Base-by-base conservation (phyloP, 2,329 filamentous ascomycete species). In the Phialemoniopsis sp. region DNA sequence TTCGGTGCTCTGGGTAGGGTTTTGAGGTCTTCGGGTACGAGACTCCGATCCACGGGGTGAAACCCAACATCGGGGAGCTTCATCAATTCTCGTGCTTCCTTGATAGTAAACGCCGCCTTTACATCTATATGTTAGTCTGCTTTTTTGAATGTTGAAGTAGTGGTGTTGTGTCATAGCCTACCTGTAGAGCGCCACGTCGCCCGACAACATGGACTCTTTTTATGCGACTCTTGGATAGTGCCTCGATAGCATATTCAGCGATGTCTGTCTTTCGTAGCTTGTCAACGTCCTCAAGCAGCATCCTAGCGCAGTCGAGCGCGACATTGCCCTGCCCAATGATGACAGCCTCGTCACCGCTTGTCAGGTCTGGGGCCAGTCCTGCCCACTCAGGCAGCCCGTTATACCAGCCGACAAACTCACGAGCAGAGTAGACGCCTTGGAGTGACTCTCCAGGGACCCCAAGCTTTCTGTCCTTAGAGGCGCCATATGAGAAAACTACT, bases 381-480 rank as follows among this genome's bases (percentile, higher is more conserved):
- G 84, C 76, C 56, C 87, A 87, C 51, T 94, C 87, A 0, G 93
- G 93, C 3, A 95, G 73, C 3, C 93, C 93, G 60, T 98, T 98
- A 63, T 98, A 98, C 93, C 93, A 98, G 14, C 90, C 93, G 2
- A 98, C 93, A 58, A 97, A 96, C 30, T 89, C 85, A 19, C 93
- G 80, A 3, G 93, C 93, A 8, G 90, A 95, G 57, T 89, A 85
- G 14, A 97, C 80, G 3, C 87, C 88, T 18, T 73, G 69, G 7
- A 93, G 66, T 6, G 82, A 74, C 55, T 98, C 93, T 8, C 91
- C 90, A 0, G 85, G 81, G 29, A 98, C 81, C 0, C 79, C 82
- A 1, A 98, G 72, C 40, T 76, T 80, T 47, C 81, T 82, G 59
- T 98, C 93, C 56, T 86, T 78, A 1, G 88, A 85, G 4, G 93